Conservation (phyloP, 139 green algal genomes). For the Microglena sp. region DNA sequence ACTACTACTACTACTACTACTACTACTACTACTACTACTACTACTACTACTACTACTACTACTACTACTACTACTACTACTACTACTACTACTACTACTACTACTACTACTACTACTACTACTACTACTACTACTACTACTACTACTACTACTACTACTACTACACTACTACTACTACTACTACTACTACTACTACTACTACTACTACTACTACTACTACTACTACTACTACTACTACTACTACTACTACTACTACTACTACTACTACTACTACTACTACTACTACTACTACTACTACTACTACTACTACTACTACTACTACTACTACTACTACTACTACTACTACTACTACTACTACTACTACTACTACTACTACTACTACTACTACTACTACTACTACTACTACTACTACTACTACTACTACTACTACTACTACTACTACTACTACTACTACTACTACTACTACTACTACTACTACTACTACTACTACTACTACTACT, state of each 20-base stretch:
- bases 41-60: too few species aligned
- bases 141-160: slow-evolving; percentile 6
- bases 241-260: slow-evolving; percentile 5
- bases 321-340: slow-evolving; percentile 5
- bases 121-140: slow-evolving; percentile 5
- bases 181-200: too few species aligned
- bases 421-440: too few species aligned
- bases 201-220: slow-evolving; percentile 5
- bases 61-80: too few species aligned
- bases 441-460: too few species aligned
- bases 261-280: slow-evolving; percentile 5
- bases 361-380: slow-evolving; percentile 5
- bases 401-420: too few species aligned
- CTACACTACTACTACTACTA: too few species aligned
- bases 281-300: slow-evolving; percentile 6
- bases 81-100: slow-evolving; percentile 4
- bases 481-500: too few species aligned
- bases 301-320: slow-evolving; percentile 5
- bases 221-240: slow-evolving; percentile 6
- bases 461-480: too few species aligned
- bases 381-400: too few species aligned
- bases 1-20: too few species aligned
- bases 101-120: slow-evolving; percentile 5
- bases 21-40: too few species aligned
- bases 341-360: slow-evolving; percentile 6